Base-by-base conservation (phyloP, 169 alveolate genomes). In the Perkinsus marinus region DNA sequence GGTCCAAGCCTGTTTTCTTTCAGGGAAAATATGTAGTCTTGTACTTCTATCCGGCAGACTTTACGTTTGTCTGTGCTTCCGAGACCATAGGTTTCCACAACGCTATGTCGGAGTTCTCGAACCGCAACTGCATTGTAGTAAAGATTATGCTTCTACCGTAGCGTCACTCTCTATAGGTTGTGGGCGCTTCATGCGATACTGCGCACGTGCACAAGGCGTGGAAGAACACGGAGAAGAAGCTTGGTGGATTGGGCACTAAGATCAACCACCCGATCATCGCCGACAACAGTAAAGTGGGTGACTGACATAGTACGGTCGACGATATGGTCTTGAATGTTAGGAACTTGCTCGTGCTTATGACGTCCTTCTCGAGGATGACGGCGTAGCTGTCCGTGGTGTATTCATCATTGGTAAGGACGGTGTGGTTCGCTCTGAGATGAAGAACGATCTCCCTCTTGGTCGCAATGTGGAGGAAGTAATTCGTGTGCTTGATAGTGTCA, bases 61-160 rank as follows among this genome's bases (percentile, higher is more conserved):
- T 99, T 95, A 99, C 99, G 46, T 99, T 98, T 92, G 99, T 99
- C 38, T 99, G 99, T 95, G 99, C 99, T 39, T 98, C 99, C 43
- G 99, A 99, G 95, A 98, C 98, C 90, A 95, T 97, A 90, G 99
- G 99, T 39, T 98, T 98, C 96, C 95, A 97, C 94, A 97, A 97
- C 69, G 96, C 98, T 34, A 94, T 97, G 22, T 97, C 97, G 39
- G 98, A 97, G 79, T 98, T 99, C 96, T 98, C 97, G 93, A 97
- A 96, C 94, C 94, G 96, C 90, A 96, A 97, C 92, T 94, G 91
- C 92, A 95, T 91, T 90, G 79, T 94, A 68, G 41, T 68, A 9
- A 9, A 38, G 26, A 30, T 6, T 39, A 36, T n/a, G n/a, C n/a
- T n/a, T 17, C 39, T 38, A 13, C 13, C 90, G 5, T 10, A 9